Conservation (phyloP, 192 early-diverging fungal species). For the Gorgonomyces haynaldii region DNA sequence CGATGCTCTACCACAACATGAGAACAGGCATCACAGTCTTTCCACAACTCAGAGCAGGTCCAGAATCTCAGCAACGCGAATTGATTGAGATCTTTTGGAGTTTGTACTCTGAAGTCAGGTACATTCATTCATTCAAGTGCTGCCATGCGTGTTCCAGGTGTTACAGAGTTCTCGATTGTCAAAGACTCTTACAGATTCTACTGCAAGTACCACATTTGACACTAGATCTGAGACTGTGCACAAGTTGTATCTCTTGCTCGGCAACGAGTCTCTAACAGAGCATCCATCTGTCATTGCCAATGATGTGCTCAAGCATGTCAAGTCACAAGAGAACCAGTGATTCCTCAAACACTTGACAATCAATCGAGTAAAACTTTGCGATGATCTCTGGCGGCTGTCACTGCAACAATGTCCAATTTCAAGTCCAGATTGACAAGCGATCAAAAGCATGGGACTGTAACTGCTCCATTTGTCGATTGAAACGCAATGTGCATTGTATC, state of each 20-base stretch:
- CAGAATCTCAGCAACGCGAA: slow-evolving; percentile 49
- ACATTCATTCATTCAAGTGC: slow-evolving; percentile 9
- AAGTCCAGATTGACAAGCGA: background rate
- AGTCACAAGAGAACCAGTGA: no score
- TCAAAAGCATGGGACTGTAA: slow-evolving; percentile 2
- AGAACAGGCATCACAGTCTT: slow-evolving; percentile 47
- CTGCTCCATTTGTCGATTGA: slow-evolving; percentile 10
- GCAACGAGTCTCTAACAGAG: background rate
- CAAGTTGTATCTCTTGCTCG: slow-evolving; percentile 33
- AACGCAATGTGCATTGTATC: slow-evolving; percentile 1
- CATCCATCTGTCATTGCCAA: background rate
- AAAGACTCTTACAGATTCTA: slow-evolving; percentile 40
- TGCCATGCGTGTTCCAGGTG: slow-evolving; percentile 29
- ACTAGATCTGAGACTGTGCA: slow-evolving; percentile 40
- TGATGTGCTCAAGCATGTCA: background rate
- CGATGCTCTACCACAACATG: slow-evolving; percentile 51
- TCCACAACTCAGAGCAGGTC: slow-evolving; percentile 44
- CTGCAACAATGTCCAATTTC: slow-evolving; percentile 5
- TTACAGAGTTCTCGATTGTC: slow-evolving; percentile 35
- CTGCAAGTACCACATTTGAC: slow-evolving; percentile 19
- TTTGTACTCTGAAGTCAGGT: slow-evolving; percentile 42
- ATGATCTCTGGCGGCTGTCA: slow-evolving; percentile 12
- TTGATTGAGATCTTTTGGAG: slow-evolving; percentile 42
- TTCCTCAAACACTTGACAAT: no score
- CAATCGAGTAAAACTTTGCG: no score